Base-by-base conservation (phyloP, 306 rosid species). In the Sesbania bispinosa region DNA sequence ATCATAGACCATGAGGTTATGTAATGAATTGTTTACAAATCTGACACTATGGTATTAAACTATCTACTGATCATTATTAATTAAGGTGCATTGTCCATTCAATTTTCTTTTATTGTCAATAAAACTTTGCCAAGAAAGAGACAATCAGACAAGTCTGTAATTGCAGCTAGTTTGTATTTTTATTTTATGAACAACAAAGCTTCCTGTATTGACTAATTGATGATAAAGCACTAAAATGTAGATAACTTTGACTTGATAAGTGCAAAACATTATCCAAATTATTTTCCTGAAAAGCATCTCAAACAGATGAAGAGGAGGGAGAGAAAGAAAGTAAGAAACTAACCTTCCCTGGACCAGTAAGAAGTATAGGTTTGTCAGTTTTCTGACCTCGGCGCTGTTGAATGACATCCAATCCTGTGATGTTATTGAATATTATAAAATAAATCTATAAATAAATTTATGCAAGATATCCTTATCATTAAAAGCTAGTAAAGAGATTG, bases 271-370 rank as follows among this genome's bases (percentile, higher is more conserved):
- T 39, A 48, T 62, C 63, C 39, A 1, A 10, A 30, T 13, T 63
- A 61, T 64, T 67, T 47, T 78, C 16, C 62, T 52, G 36, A 32
- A 55, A 67, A 77, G 67, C 68, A 78, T 79, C 62, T 42, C 45
- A 75, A 70, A 53, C 57, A 48, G 7, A 53, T 45, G 46, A 30
- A 20, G 24, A 62, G 52, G 20, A 7, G 46, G 57, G 41, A 63
- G 21, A n/a, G n/a, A n/a, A n/a, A n/a, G n/a, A n/a, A n/a, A 30
- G 19, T 52, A 19, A 29, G 65, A 48, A 72, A 20, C 79, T 55
- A 61, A 89, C 98, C 96, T 94, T 94, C 53, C 98, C 97, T 10
- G 94, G 98, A 20, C 97, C 97, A 0, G 85, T 81, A 35, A 94
- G 97, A 64, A 94, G 98, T 67, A 86, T 58, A 27, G 96, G 96